A percentile compares a stretch with the other conserved stretches of the same genome.
Conservation (phyloP, 2,329 filamentous ascomycete genomes). For the Penicillium sp. region DNA sequence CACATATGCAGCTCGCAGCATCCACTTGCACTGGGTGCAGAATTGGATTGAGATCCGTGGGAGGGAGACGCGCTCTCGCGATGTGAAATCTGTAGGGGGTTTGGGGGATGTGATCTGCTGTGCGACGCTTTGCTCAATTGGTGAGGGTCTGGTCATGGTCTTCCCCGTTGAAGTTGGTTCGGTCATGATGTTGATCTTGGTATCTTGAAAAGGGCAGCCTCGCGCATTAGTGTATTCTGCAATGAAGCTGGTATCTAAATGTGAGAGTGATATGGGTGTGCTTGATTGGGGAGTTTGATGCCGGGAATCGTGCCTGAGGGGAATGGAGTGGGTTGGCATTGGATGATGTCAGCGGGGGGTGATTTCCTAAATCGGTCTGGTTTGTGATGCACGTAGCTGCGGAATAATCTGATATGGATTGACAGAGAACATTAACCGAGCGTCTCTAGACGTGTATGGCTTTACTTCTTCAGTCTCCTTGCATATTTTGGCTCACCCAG, state of each 20-base stretch:
- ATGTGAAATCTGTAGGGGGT: constrained; percentile 3
- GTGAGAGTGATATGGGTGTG: not conserved
- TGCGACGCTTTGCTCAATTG: constrained; percentile 10
- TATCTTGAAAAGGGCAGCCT: not conserved
- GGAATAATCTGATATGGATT: not conserved
- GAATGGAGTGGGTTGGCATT: not conserved
- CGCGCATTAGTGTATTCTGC: not conserved
- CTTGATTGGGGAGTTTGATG: not conserved
- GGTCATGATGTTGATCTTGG: too few species aligned
- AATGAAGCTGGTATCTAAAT: not conserved
- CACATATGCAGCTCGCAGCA: constrained; percentile 82
- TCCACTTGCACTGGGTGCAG: constrained; percentile 94
- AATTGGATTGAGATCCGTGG: constrained; percentile 85
- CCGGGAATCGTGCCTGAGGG: not conserved
- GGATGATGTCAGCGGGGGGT: constrained; percentile 32
- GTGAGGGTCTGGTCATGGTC: constrained; percentile 16
- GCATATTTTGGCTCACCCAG: too few species aligned
- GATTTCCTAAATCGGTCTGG: constrained; percentile 11
- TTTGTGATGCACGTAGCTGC: constrained; percentile 20
- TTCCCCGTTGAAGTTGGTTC: too few species aligned
- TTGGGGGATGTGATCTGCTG: constrained; percentile 1
- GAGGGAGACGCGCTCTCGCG: constrained; percentile 40
- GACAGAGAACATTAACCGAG: not conserved
- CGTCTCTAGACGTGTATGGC: too few species aligned
- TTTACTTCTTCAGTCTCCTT: too few species aligned